Base-by-base conservation (phyloP, 2,329 filamentous ascomycete species). In the Zasmidium citrigriseum region DNA sequence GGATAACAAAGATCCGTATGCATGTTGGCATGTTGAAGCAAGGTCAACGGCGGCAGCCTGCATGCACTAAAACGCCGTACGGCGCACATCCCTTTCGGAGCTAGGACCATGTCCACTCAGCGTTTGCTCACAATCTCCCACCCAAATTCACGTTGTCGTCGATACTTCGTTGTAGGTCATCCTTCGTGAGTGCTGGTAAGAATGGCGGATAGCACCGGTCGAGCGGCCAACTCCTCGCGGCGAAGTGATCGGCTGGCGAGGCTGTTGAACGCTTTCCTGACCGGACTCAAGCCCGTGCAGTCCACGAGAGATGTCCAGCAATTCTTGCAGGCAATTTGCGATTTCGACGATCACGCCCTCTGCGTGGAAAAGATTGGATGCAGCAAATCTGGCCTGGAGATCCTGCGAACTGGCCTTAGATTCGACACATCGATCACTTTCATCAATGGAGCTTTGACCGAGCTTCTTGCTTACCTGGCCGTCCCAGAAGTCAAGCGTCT, bases 291-390 rank as follows among this genome's bases (percentile, higher is more conserved):
- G 23, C 57, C 67, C 1, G 52, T 82, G 7, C 71, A 72, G 16
- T 77, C 65, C 4, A 38, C 71, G 18, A 67, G 68, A 10, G 75
- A 82, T 61, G 75, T 72, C 4, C 77, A 74, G 29, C 72, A 76
- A 4, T 82, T 83, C 52, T 44, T 84, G 2, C 81, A 84, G 64
- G 77, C 81, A 0, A 62, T 83, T 4, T 78, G 75, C 59, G 63
- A 66, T 7, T 75, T 82, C 61, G 46, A 64, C 2, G 76, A 82
- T 61, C 71, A 62, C 3, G 69, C 73, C 22, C 71, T 67, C 12
- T 78, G 77, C 60, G 69, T 79, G 10, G 76, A 80, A 29, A 73
- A 69, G 25, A 34, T 82, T 34, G 64, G 78, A 7, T 65, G 76
- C 23, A 77, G 71, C 45, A 57, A 65, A 11, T 41, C 61, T 11